phyloP scores from a whole-genome alignment of 2,329 filamentous ascomycete genomes.

The Pseudopithomyces maydicus region DNA sequence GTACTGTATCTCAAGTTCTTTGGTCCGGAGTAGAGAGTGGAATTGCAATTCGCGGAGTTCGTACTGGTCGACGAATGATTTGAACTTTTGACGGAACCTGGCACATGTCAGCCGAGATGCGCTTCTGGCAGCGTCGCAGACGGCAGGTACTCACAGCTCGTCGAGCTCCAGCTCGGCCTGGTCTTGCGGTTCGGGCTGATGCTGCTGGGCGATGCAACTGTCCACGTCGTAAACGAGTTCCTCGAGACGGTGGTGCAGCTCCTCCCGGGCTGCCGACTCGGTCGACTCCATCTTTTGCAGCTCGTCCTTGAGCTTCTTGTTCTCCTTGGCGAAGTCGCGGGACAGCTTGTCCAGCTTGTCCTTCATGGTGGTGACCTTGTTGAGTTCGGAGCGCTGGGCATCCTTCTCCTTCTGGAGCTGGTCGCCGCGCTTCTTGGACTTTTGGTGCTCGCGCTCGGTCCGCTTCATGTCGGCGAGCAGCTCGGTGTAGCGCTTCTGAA shows the following conservation, averaged over 20 bases:
- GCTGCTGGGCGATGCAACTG: constrained; percentile 84
- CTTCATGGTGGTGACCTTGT: constrained; percentile 87
- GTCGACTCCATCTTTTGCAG: constrained; percentile 81
- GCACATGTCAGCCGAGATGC: constrained; percentile 13
- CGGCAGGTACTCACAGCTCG: constrained; percentile 69
- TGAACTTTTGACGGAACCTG: constrained; percentile 76
- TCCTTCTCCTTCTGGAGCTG: constrained; percentile 97
- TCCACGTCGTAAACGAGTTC: constrained; percentile 82
- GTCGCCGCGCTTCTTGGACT: constrained; percentile 94
- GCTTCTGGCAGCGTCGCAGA: background rate
- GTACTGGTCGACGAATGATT: constrained; percentile 95
- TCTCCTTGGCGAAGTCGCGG: constrained; percentile 91
- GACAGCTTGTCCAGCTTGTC: constrained; percentile 97
- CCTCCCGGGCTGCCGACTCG: constrained; percentile 79
- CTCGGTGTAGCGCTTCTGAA: constrained; percentile 90
- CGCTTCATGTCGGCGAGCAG: constrained; percentile 94
- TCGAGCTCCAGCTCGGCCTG: constrained; percentile 87
- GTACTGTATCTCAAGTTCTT: constrained; percentile 93
- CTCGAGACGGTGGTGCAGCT: constrained; percentile 85
- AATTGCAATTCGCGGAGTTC: constrained; percentile 95
- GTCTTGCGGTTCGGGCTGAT: constrained; percentile 74
- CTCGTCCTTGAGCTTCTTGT: constrained; percentile 98
- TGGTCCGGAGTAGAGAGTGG: constrained; percentile 86
- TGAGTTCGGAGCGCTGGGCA: constrained; percentile 82
- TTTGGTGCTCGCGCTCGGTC: constrained; percentile 89